Evolutionary conservation across 768 basidiomycete species (phyloP).

Genomic region (Podaxis carcinomalis): DNA sequence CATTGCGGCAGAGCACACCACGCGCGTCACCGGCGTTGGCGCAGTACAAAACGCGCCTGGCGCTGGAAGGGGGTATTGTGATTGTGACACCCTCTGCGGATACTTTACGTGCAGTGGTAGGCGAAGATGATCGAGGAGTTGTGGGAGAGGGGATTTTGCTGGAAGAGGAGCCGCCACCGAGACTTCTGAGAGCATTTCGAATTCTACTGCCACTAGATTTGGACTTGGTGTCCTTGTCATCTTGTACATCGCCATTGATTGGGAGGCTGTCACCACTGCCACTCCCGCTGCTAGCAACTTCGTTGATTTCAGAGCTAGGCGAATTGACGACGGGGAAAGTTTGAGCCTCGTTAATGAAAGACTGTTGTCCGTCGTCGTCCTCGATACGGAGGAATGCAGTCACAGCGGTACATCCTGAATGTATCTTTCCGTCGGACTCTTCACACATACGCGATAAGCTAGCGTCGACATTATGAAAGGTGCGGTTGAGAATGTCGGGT

Average conservation of each 20-base stretch:
- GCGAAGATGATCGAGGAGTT: conserved; percentile 33
- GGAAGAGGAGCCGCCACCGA: conserved; percentile 37
- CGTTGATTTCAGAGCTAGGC: conserved; percentile 27
- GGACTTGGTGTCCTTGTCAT: conserved; percentile 26
- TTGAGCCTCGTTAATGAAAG: conserved; percentile 45
- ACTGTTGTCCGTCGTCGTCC: conserved; percentile 68
- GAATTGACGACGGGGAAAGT: conserved; percentile 28
- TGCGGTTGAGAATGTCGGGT: conserved; percentile 87
- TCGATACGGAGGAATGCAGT: conserved; percentile 94
- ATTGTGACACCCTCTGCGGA: conserved; percentile 26
- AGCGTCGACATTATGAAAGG: conserved; percentile 90
- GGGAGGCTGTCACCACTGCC: conserved; percentile 37
- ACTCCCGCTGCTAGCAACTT: conserved; percentile 31
- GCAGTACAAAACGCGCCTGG: conserved; percentile 82
- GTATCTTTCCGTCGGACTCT: conserved; percentile 86
- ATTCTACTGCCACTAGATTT: conserved; percentile 47
- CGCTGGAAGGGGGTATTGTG: conserved; percentile 41
- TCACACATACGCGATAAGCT: conserved; percentile 81
- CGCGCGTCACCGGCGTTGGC: conserved; percentile 98
- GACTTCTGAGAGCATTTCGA: conserved; percentile 50
- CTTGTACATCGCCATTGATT: conserved; percentile 34
- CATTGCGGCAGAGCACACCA: conserved; percentile 87
- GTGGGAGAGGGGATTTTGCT: conserved; percentile 25
- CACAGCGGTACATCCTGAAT: conserved; percentile 96
- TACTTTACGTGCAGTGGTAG: conserved; percentile 23